Percentiles rank a stretch among this genome's conserved stretches.
Evolutionary conservation across 352 stramenopile species (phyloP).

Genomic region (Phytophthora vignae): DNA sequence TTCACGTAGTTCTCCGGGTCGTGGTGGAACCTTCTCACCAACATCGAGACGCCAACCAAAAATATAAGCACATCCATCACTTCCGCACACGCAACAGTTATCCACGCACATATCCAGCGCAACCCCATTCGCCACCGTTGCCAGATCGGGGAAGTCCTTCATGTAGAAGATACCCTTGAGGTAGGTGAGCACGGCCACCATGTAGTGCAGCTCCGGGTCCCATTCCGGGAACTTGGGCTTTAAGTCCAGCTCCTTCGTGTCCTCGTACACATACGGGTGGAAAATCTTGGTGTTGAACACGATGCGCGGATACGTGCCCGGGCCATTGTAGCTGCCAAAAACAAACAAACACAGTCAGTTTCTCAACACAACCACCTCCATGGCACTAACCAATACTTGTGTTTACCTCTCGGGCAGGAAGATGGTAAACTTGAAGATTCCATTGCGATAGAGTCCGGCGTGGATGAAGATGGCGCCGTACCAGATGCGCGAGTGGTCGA

Average conservation of each 20-base stretch:
- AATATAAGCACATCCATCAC: constrained; percentile 6
- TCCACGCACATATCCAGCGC: constrained; percentile 87
- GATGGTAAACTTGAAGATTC: constrained; percentile 98
- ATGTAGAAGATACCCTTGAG: constrained; percentile 99
- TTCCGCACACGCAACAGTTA: not conserved
- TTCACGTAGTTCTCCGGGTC: constrained; percentile 91
- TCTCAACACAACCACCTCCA: too few relatives aligned
- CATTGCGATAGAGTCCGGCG: constrained; percentile 94
- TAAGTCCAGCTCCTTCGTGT: constrained; percentile 93
- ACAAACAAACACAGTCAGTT: not conserved
- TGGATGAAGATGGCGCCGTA: constrained; percentile 97
- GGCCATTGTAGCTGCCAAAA: constrained; percentile 93
- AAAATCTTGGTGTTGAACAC: constrained; percentile 94
- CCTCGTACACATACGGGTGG: constrained; percentile 92
- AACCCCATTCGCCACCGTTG: constrained; percentile 79
- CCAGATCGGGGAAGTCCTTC: constrained; percentile 89
- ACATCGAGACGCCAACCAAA: not conserved
- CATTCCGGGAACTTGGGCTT: constrained; percentile 92
- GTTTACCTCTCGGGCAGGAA: constrained; percentile 71
- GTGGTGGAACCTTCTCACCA: constrained; percentile 60
- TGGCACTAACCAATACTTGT: too few relatives aligned
- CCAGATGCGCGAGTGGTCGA: constrained; percentile 93
- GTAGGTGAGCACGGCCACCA: constrained; percentile 96
- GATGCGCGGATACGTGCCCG: constrained; percentile 92
- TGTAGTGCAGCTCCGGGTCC: constrained; percentile 95